A percentile compares a stretch with the other conserved stretches of the same genome.
phyloP scores from a whole-genome alignment of 1,139 yeast genomes.

The Debaryomyces nepalensis region DNA sequence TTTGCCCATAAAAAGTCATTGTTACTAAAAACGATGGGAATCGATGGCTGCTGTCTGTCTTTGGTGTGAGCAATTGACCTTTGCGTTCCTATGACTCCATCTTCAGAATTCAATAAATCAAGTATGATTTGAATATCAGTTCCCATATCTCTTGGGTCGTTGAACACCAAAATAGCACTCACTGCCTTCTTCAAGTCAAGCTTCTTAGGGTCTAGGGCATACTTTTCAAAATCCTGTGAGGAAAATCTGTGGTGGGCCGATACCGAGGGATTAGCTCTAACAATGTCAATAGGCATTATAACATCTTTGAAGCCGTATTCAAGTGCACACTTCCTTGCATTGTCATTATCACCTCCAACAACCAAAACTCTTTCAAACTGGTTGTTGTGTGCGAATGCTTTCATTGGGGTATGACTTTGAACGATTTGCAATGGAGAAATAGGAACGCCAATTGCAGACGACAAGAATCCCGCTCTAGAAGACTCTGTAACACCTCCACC shows the following conservation, averaged over 20 bases:
- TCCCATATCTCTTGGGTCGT: constrained; percentile 91
- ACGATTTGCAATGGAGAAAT: constrained; percentile 71
- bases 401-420: constrained; percentile 92
- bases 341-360: constrained; percentile 81
- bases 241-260: constrained; percentile 75
- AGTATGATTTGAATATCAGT: constrained; percentile 79
- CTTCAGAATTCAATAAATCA: constrained; percentile 69
- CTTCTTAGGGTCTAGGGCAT: constrained; percentile 41
- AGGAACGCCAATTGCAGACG: constrained; percentile 51
- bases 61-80: constrained; percentile 29
- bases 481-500: constrained; percentile 88
- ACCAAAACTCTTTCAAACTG: constrained; percentile 69
- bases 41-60: constrained; percentile 50
- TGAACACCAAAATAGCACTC: constrained; percentile 84
- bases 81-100: constrained; percentile 70
- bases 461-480: constrained; percentile 61
- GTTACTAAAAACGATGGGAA: constrained; percentile 86
- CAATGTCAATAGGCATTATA: constrained; percentile 74
- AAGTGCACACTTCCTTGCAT: constrained; percentile 70
- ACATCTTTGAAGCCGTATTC: constrained; percentile 84
- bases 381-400: constrained; percentile 51
- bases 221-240: constrained; percentile 48
- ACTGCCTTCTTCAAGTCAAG: constrained; percentile 47
- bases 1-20: constrained; percentile 92
- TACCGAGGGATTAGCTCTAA: constrained; percentile 57